These are phyloP conservation scores for Rhodomyrtus tomentosa DNA, from an alignment of 345 rosid species.

Conservation along the genomic window DNA sequence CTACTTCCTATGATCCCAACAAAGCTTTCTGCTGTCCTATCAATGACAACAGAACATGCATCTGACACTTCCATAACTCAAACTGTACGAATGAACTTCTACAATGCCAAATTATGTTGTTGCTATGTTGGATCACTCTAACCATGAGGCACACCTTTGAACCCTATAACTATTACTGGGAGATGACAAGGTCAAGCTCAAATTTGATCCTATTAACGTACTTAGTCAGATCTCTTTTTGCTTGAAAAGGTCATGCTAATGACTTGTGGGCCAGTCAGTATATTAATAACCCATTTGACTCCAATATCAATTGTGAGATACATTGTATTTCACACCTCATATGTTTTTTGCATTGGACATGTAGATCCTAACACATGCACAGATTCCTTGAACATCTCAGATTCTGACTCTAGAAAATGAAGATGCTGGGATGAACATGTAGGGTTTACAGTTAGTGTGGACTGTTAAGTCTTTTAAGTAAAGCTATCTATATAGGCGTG, in stretches of 20 bases:
- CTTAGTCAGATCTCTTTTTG: not conserved
- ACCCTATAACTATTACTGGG: not conserved
- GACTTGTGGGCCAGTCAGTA: not conserved
- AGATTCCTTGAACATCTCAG: not conserved
- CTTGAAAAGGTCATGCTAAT: not conserved
- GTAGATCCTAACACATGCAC: not conserved
- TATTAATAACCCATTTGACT: not conserved
- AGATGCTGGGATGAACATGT: not conserved
- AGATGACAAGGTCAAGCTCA: not conserved
- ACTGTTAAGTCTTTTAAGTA: not conserved
- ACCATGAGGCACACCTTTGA: not conserved
- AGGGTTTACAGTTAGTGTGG: not conserved
- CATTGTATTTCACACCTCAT: not conserved
- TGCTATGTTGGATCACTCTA: not conserved
- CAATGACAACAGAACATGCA: not conserved
- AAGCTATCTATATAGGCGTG: not conserved
- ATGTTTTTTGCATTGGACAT: not conserved
- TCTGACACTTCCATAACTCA: not conserved
- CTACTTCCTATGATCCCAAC: not conserved
- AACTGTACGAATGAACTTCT: not conserved
- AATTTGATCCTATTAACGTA: not conserved
- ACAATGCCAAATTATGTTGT: not conserved
- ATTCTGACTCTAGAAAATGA: not conserved
- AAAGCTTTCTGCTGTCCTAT: not conserved
- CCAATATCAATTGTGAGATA: not conserved